Percentiles rank a stretch among this genome's conserved stretches.
phyloP scores from a whole-genome alignment of 2,329 filamentous ascomycete species.

The Pezicula carpinea region DNA sequence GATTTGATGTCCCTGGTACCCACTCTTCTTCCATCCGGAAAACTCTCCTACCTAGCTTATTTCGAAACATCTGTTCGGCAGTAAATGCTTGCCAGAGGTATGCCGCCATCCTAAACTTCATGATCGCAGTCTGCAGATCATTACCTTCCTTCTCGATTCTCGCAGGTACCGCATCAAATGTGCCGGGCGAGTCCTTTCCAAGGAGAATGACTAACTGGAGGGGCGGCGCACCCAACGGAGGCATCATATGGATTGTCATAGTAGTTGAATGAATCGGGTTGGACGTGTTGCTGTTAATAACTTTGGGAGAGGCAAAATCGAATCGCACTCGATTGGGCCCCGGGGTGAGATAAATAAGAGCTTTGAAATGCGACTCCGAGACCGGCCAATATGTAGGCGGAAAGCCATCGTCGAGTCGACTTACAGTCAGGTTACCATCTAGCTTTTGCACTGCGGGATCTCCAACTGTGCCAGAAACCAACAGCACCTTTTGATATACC shows the following conservation, averaged over 20 bases:
- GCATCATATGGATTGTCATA: slow-evolving; percentile 81
- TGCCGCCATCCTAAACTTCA: slow-evolving; percentile 90
- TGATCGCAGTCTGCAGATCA: slow-evolving; percentile 70
- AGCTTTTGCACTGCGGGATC: slow-evolving; percentile 63
- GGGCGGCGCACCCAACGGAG: slow-evolving; percentile 72
- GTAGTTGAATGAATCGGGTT: slow-evolving; percentile 73
- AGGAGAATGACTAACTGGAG: slow-evolving; percentile 85
- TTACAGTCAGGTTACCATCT: slow-evolving; percentile 76
- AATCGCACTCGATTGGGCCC: slow-evolving; percentile 85
- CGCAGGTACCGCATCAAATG: slow-evolving; percentile 77
- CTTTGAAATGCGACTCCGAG: slow-evolving; percentile 85
- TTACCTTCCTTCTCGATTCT: slow-evolving; percentile 77
- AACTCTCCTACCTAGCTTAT: slow-evolving; percentile 77
- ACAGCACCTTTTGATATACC: slow-evolving; percentile 88
- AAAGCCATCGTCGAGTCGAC: slow-evolving; percentile 79
- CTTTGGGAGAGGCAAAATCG: slow-evolving; percentile 80
- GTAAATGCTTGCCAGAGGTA: slow-evolving; percentile 98
- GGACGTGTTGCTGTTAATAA: slow-evolving; percentile 62
- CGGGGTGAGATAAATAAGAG: slow-evolving; percentile 81
- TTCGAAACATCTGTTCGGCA: slow-evolving; percentile 90
- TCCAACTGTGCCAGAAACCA: slow-evolving; percentile 77
- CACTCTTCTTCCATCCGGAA: slow-evolving; percentile 96
- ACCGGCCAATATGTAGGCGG: slow-evolving; percentile 84
- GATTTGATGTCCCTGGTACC: slow-evolving; percentile 76
- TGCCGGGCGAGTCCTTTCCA: slow-evolving; percentile 81